Evolutionary conservation across 345 rosid species (phyloP).

Genomic region (Citrus sp.): DNA sequence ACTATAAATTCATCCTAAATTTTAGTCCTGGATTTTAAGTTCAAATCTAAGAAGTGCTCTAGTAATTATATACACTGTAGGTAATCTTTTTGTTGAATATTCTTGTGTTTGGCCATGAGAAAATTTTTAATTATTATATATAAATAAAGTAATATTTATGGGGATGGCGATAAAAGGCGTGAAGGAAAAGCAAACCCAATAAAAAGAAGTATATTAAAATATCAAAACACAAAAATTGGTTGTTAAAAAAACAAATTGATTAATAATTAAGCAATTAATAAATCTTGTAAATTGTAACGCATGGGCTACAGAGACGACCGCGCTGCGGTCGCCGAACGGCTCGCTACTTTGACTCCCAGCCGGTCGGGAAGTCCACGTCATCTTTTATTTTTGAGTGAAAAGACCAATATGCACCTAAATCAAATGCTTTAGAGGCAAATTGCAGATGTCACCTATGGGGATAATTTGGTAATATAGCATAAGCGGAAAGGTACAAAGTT

Average conservation of each 20-base stretch:
- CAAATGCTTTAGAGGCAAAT: not conserved
- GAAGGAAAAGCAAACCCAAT: conserved; percentile 29
- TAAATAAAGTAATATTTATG: conserved; percentile 1
- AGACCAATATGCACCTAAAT: not conserved
- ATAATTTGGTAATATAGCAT: not conserved
- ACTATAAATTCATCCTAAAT: no score
- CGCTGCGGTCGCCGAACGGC: conserved; percentile 80
- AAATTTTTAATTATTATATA: not conserved
- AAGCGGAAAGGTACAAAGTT: no score
- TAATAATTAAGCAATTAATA: not conserved
- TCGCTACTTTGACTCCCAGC: conserved; percentile 59
- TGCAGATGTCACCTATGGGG: not conserved
- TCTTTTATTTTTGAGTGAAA: not conserved
- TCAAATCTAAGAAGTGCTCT: no score
- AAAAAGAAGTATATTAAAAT: not conserved
- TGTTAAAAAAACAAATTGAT: not conserved
- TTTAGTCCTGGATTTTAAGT: no score
- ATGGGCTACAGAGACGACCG: conserved; percentile 54
- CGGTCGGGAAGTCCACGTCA: conserved; percentile 44
- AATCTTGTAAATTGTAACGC: conserved; percentile 65
- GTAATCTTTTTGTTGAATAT: not conserved
- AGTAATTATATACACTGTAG: not conserved
- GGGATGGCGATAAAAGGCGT: conserved; percentile 36
- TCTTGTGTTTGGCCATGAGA: not conserved
- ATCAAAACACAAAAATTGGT: not conserved